phyloP scores from a whole-genome alignment of 371 early-diverging fungal genomes.

The Apophysomyces variabilis region DNA sequence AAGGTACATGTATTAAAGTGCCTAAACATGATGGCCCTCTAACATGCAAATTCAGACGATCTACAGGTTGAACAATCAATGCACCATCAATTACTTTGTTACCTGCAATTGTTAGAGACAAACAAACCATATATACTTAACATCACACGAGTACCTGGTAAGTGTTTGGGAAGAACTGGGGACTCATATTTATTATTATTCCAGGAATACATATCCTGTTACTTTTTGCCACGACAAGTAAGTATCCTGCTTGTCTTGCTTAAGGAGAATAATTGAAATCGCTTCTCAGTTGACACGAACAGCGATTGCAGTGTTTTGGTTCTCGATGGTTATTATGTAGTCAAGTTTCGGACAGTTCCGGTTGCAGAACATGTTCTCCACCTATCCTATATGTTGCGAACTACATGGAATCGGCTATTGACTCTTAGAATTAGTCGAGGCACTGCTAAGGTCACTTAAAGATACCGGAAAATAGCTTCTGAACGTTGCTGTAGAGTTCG shows the following conservation, averaged over 20 bases:
- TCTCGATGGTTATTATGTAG: constrained; percentile 61
- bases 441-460: constrained; percentile 24
- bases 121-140: constrained; percentile 70
- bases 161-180: constrained; percentile 16
- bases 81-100: constrained; percentile 60
- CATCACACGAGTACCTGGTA: constrained; percentile 61
- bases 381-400: constrained; percentile 36
- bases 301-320: constrained; percentile 59
- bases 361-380: constrained; percentile 45
- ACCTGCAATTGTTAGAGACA: constrained; percentile 67
- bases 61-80: constrained; percentile 41
- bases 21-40: not conserved
- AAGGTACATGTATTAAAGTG: constrained; percentile 31
- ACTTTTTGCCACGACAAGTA: constrained; percentile 46
- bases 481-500: constrained; percentile 13
- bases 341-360: constrained; percentile 50
- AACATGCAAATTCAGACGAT: constrained; percentile 33
- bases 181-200: constrained; percentile 6
- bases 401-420: constrained; percentile 31
- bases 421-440: constrained; percentile 41
- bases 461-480: not conserved
- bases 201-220: constrained; percentile 47
- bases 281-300: constrained; percentile 56
- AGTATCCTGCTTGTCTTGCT: constrained; percentile 1
- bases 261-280: not conserved